Base-by-base conservation (phyloP, 2,329 filamentous ascomycete species). In the Trichoderma sp. region DNA sequence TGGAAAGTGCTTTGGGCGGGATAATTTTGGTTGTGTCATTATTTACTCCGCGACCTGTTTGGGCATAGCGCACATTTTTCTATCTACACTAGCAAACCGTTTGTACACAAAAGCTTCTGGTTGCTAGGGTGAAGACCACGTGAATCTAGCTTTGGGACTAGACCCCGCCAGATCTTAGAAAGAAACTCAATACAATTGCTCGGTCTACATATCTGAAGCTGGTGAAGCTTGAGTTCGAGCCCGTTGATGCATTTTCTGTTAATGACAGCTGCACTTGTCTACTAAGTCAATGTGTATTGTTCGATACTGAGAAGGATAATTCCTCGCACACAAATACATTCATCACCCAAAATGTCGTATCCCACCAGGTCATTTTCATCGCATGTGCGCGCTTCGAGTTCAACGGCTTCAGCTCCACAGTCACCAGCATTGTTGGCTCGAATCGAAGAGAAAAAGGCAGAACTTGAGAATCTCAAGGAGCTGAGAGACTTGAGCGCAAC, bases 371-470 rank as follows among this genome's bases (percentile, higher is more conserved):
- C 88, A 3, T 84, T 94, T 21, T 89, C 92, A 3, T 91, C 91
- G 31, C 92, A 95, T 80, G 85, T 94, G 80, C 92, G 93, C 75
- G 90, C 91, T 79, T 86, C 89, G 45, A 91, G 85, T 63, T 85
- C 87, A 3, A 84, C 86, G 29, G 84, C 86, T 5, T 83, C 85
- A 33, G 86, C 87, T 69, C 89, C 91, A 65, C 92, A 94, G 83
- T 93, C 93, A 1, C 90, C 93, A 1, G 90, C 91, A 31, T 87
- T 97, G 18, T 85, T 93, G 71, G 91, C 93, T 62, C 92, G 94
- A 78, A 95, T 97, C 82, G 91, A 93, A 78, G 94, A 97, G 85
- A 97, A 97, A 87, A 95, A 93, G 83, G 91, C 92, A 72, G 94
- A 97, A 83, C 88, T 97, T 6, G 93, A 95, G 79, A 94, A 92